Percentiles rank a stretch among this genome's conserved stretches.
These are phyloP conservation scores for Crithidia fasciculata DNA, from an alignment of 208 protist species.

Conservation along the genomic window DNA sequence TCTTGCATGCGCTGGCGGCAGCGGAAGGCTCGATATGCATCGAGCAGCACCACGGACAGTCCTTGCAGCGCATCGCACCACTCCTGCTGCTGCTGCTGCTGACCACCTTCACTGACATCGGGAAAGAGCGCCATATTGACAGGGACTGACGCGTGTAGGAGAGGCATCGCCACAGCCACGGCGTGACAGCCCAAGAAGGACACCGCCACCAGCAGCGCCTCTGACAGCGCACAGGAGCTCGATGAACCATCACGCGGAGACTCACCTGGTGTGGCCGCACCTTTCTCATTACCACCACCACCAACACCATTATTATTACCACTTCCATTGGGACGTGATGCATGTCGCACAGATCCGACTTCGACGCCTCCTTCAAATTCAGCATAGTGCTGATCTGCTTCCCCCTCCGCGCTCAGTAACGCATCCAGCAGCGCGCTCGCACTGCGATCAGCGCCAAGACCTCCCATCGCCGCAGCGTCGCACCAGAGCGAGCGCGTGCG, in stretches of 20 bases:
- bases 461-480: background rate
- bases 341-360: too few species aligned
- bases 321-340: background rate
- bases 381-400: too few species aligned
- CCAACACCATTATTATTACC: background rate
- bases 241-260: background rate
- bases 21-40: slow-evolving; percentile 15
- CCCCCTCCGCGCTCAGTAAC: background rate
- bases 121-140: too few species aligned
- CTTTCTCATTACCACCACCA: background rate
- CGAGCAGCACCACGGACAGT: slow-evolving; percentile 13
- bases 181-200: slow-evolving; percentile 26
- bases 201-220: slow-evolving; percentile 26
- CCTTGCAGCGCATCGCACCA: slow-evolving; percentile 29
- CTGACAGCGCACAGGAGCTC: slow-evolving; percentile 20
- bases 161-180: slow-evolving; percentile 11
- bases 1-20: background rate
- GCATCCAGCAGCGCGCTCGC: slow-evolving; percentile 2
- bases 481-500: slow-evolving; percentile 22
- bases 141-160: background rate
- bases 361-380: too few species aligned
- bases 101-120: background rate
- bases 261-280: background rate
- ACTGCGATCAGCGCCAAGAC: slow-evolving; percentile 1
- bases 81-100: background rate